Base-by-base conservation (phyloP, 768 basidiomycete genomes). In the Boletellus ananiceps region DNA sequence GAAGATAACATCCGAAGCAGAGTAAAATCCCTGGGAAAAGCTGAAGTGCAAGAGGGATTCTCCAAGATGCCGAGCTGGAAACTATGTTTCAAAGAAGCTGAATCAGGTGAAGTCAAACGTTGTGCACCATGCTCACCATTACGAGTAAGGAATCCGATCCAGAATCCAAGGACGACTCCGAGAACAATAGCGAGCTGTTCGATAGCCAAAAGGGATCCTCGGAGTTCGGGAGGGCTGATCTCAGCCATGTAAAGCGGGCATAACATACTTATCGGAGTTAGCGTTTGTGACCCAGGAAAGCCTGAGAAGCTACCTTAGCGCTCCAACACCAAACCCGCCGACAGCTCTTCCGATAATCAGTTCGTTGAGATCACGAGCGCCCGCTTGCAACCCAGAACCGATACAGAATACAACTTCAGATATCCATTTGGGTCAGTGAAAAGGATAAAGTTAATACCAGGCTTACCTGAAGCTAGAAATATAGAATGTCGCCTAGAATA, bases 171-270 rank as follows among this genome's bases (percentile, higher is more conserved):
- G 0, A 92, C 87, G 5, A 89, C 88, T 3, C 88, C 89, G 0
- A 85, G 68, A 13, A 91, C 88, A 43, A 92, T 92, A 16, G 84
- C 80, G 37, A 89, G 76, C 50, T 91, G 88, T 58, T 92, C 88
- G 3, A 92, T 71, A 1, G 87, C 82, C 68, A 90, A 75, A 16
- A 92, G 75, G 0, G 88, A 87, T 9, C 88, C 88, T 14, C 89
- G 77, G 0, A 85, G 74, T 65, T 89, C 87, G 0, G 88, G 88
- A 9, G 88, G 79, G 52, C 84, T 84, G 44, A 92, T 92, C 68
- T 92, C 88, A 1, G 88, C 82, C 75, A 90, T 88, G 65, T 90
- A 91, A 19, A 90, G 69, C 0, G 87, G 86, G 0, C 81, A 81
- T n/a, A 89, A 71, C 80, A 85, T 88, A 60, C 88, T 88, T 49